Evolutionary conservation across 768 basidiomycete species (phyloP).

Genomic region (Phanerochaete carnosa): DNA sequence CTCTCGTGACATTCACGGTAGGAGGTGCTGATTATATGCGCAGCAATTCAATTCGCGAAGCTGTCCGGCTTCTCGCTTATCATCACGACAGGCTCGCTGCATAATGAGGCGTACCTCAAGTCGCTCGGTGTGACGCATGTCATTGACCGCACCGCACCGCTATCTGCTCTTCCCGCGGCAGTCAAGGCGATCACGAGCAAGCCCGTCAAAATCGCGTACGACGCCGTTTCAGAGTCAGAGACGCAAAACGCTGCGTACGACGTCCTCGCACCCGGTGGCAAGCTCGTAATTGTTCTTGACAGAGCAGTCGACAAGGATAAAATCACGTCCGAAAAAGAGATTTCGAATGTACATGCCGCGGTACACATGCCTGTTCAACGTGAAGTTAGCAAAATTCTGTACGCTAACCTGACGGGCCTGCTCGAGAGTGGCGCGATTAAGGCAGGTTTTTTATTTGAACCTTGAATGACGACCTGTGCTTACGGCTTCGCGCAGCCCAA

Average conservation of each 20-base stretch:
- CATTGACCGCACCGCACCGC: constrained; percentile 16
- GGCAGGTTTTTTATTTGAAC: not conserved
- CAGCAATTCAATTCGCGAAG: no score
- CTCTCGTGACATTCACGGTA: no score
- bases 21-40: no score
- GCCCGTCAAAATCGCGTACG: constrained; percentile 23
- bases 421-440: constrained; percentile 17
- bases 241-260: constrained; percentile 21
- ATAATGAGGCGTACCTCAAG: no score
- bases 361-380: constrained; percentile 3
- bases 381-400: constrained; percentile 16
- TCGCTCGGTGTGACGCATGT: no score
- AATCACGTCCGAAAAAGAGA: constrained; percentile 39
- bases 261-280: constrained; percentile 21
- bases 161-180: not conserved
- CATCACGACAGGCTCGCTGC: no score
- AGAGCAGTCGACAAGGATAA: constrained; percentile 8
- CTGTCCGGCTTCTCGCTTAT: no score
- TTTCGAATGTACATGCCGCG: constrained; percentile 36
- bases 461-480: not conserved
- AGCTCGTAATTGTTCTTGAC: constrained; percentile 12
- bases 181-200: constrained; percentile 12
- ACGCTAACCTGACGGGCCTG: constrained; percentile 11
- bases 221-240: constrained; percentile 18
- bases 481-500: constrained; percentile 31